Evolutionary conservation across 140 eudicot genomes (phyloP), one percentile per base, ranked within the genome.

Genomic region (Ambrosia hybrid): DNA sequence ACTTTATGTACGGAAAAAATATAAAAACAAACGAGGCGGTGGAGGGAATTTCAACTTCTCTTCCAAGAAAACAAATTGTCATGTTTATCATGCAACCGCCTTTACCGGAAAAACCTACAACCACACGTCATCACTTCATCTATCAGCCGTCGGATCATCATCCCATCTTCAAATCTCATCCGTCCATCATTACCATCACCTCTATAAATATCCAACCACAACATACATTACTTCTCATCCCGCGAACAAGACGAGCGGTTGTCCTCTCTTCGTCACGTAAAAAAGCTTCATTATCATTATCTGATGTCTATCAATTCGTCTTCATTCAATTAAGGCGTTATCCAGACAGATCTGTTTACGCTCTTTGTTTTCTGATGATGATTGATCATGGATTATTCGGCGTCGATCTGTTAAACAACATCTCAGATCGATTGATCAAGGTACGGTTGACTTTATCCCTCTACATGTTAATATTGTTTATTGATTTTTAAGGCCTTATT

Each of bases 41-140:
- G 30, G 30, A 21, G 30, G 30, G 30, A 65, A n/a, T 26, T 43
- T 57, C 16, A 30, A 60, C 14, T 61, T 13, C 60, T 51, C 26
- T 3, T 10, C 57, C 55, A 62, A 38, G 30, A 9, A 63, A 51
- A 43, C 48, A 58, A 58, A 58, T 17, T 5, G 70, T 61, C 80
- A 68, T 58, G 53, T 68, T 68, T 37, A 39, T 17, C 56, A 63
- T 37, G 70, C 70, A 30, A 76, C 75, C 80, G 80, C 75, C 80
- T 76, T 48, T 14, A 58, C 13, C 57, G 75, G 80, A 48, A 48
- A 45, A 13, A 4, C 2, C 11, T 58, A 45, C 58, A n/a, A 53
- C 79, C 37, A 76, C 80, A 57, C 80, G 80, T 68, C 75, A 76
- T 34, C 8, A 57, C 21, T 68, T 67, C 75, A 3, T 68, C 14